phyloP scores from a whole-genome alignment of 2,329 filamentous ascomycete species.

The Cladosporium phlei region DNA sequence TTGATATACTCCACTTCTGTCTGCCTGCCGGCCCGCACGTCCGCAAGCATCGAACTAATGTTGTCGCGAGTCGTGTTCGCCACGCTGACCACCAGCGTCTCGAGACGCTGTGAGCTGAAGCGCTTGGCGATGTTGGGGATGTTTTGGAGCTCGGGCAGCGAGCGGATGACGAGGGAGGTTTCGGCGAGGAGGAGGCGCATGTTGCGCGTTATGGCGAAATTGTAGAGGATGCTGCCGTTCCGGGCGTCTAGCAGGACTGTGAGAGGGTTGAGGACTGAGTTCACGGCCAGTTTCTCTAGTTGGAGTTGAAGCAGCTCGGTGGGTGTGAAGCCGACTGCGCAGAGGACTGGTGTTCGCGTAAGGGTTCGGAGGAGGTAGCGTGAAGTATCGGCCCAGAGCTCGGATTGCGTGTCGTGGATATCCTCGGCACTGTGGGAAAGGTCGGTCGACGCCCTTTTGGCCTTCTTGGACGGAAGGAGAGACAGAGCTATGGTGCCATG shows the following conservation, averaged over 20 bases:
- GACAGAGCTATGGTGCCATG: slow-evolving; percentile 56
- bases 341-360: slow-evolving; percentile 57
- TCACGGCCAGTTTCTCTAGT: slow-evolving; percentile 72
- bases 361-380: slow-evolving; percentile 63
- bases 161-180: slow-evolving; percentile 64
- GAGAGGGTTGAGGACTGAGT: slow-evolving; percentile 73
- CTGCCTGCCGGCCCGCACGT: slow-evolving; percentile 54
- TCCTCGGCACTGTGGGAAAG: slow-evolving; percentile 11
- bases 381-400: slow-evolving; percentile 39
- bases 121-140: slow-evolving; percentile 57
- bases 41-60: slow-evolving; percentile 63
- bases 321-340: slow-evolving; percentile 54
- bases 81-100: slow-evolving; percentile 54
- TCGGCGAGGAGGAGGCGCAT: slow-evolving; percentile 71
- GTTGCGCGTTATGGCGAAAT: slow-evolving; percentile 59
- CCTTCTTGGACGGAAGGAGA: slow-evolving; percentile 37
- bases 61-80: slow-evolving; percentile 52
- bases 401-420: slow-evolving; percentile 16
- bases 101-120: slow-evolving; percentile 58
- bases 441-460: not conserved
- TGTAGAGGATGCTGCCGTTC: slow-evolving; percentile 67
- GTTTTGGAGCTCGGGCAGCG: slow-evolving; percentile 67
- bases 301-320: slow-evolving; percentile 66
- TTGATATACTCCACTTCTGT: slow-evolving; percentile 84
- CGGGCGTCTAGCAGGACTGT: slow-evolving; percentile 72